Conservation (phyloP, 2,329 filamentous ascomycete species). For the Hansfordia pulvinata region DNA sequence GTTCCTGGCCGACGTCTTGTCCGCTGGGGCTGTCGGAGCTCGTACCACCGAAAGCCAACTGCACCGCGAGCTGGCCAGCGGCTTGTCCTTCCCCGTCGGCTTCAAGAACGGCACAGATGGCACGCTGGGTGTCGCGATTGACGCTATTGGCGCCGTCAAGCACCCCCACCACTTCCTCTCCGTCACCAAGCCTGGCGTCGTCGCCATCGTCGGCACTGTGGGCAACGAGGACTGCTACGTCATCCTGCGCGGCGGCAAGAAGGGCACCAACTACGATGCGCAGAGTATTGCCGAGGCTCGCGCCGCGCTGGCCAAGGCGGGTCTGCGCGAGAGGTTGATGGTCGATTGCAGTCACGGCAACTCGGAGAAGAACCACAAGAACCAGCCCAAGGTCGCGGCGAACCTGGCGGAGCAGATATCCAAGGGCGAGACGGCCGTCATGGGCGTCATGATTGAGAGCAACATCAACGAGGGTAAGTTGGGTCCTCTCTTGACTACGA, state of each 20-base stretch:
- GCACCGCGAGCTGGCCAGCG: slow-evolving; percentile 86
- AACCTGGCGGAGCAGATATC: slow-evolving; percentile 73
- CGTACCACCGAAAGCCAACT: slow-evolving; percentile 92
- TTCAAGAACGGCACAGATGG: slow-evolving; percentile 99
- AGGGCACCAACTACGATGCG: slow-evolving; percentile 87
- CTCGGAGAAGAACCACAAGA: slow-evolving; percentile 90
- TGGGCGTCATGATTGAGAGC: slow-evolving; percentile 98
- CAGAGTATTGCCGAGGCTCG: slow-evolving; percentile 76
- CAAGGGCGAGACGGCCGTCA: slow-evolving; percentile 71
- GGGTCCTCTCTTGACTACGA: background rate
- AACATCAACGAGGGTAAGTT: slow-evolving; percentile 79
- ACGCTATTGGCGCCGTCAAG: slow-evolving; percentile 84
- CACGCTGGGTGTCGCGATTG: slow-evolving; percentile 75
- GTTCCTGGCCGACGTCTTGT: slow-evolving; percentile 86
- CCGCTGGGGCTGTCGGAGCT: slow-evolving; percentile 87
- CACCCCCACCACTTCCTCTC: slow-evolving; percentile 95
- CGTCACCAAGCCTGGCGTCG: slow-evolving; percentile 90
- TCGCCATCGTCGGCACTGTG: slow-evolving; percentile 84
- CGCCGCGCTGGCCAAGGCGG: slow-evolving; percentile 60
- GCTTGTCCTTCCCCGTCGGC: slow-evolving; percentile 90
- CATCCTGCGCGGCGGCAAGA: slow-evolving; percentile 83
- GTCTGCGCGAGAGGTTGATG: slow-evolving; percentile 71
- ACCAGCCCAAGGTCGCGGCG: slow-evolving; percentile 87
- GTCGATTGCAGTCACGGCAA: slow-evolving; percentile 97
- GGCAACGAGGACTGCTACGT: slow-evolving; percentile 97